Percentiles rank a stretch among this genome's conserved stretches.
Conservation (phyloP, 805 yeast genomes). For the Spathaspora passalidarum region DNA sequence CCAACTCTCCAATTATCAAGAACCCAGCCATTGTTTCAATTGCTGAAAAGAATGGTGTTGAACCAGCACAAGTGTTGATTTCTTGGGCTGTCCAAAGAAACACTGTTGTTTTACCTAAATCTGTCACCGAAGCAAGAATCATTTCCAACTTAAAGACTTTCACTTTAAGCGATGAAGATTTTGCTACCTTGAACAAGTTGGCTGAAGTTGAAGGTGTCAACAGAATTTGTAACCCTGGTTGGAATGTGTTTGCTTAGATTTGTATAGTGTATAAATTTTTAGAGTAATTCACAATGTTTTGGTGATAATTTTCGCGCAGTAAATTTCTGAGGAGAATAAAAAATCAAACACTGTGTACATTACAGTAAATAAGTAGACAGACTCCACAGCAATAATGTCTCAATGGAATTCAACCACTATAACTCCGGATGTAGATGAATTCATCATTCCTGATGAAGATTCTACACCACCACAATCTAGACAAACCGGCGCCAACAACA, state of each 20-base stretch:
- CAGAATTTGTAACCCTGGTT: conserved; percentile 27
- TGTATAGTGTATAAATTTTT: background rate
- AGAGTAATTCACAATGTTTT: background rate
- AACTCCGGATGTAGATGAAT: conserved; percentile 24
- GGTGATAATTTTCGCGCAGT: background rate
- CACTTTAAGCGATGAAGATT: conserved; percentile 33
- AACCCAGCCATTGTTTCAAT: conserved; percentile 24
- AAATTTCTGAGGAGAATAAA: background rate
- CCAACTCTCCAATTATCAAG: conserved; percentile 33
- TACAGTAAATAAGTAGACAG: background rate
- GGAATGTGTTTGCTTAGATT: conserved; percentile 11
- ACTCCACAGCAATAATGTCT: background rate
- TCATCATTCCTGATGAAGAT: conserved; percentile 38
- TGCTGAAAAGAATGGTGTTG: conserved; percentile 29
- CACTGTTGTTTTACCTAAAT: conserved; percentile 39
- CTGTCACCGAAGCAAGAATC: conserved; percentile 34
- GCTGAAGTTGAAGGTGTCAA: conserved; percentile 31
- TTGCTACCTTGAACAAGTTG: conserved; percentile 29
- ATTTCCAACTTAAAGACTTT: conserved; percentile 36
- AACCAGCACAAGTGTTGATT: conserved; percentile 33
- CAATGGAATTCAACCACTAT: conserved; percentile 3
- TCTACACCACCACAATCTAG: conserved; percentile 3
- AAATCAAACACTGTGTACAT: background rate
- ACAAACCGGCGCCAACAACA: conserved; percentile 3
- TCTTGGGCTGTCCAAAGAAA: conserved; percentile 40